These are phyloP conservation scores for Rhizopogon vulgaris DNA, from an alignment of 768 basidiomycete species.

Conservation along the genomic window DNA sequence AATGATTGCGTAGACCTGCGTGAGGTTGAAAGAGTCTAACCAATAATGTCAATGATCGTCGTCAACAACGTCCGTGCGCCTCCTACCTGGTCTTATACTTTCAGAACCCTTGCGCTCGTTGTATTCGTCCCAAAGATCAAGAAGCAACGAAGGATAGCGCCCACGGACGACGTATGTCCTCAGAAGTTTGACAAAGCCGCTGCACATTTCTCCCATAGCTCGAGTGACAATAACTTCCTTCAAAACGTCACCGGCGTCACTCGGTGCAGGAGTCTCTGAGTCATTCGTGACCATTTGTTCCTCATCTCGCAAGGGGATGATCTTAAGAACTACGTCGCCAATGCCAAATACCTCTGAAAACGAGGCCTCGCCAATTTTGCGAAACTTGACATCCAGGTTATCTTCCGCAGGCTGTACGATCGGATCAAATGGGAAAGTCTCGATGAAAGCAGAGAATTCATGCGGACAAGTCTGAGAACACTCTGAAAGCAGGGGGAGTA, in stretches of 20 bases:
- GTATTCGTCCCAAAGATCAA: slow-evolving; percentile 87
- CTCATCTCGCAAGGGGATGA: slow-evolving; percentile 71
- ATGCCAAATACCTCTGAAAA: slow-evolving; percentile 96
- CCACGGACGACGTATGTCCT: slow-evolving; percentile 87
- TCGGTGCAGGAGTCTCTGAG: slow-evolving; percentile 57
- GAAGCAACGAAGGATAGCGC: slow-evolving; percentile 70
- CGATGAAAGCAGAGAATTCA: slow-evolving; percentile 80
- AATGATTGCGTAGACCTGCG: slow-evolving; percentile 85
- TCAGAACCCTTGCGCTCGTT: slow-evolving; percentile 70
- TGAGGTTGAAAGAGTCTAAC: slow-evolving; percentile 65
- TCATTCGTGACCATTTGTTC: slow-evolving; percentile 25
- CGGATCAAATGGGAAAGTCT: slow-evolving; percentile 71
- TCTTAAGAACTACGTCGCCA: slow-evolving; percentile 83
- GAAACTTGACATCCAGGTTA: slow-evolving; percentile 39
- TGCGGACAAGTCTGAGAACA: slow-evolving; percentile 64
- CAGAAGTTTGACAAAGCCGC: slow-evolving; percentile 74
- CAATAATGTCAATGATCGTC: slow-evolving; percentile 6
- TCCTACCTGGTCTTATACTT: slow-evolving; percentile 76
- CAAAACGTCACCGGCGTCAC: slow-evolving; percentile 68
- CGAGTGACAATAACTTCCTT: slow-evolving; percentile 77
- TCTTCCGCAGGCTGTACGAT: slow-evolving; percentile 38
- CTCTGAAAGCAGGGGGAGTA: slow-evolving; percentile 61
- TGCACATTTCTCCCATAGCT: slow-evolving; percentile 69
- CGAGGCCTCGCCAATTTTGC: slow-evolving; percentile 93
- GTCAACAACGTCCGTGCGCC: background rate